Base-by-base conservation (phyloP, 2,329 filamentous ascomycete genomes). In the Arthrobotrys pseudoclavata region DNA sequence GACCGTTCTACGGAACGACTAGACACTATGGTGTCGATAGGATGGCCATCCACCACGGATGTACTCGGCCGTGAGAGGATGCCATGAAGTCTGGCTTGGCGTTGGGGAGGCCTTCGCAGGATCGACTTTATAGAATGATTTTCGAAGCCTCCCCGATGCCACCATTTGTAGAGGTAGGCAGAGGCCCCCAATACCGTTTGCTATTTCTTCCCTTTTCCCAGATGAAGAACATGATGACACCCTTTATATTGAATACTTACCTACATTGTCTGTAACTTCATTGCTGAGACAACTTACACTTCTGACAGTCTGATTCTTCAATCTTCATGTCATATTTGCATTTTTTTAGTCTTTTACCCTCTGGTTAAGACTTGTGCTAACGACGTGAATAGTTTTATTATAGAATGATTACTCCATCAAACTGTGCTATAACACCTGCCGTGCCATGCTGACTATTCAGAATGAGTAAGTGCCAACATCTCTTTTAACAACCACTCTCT, bases 251-350 rank as follows among this genome's bases (percentile, higher is more conserved):
- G 72, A 76, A 76, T 76, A 76, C 72, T 76, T 76, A 76, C 72
- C 72, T 76, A 76, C 72, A 76, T 76, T 76, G 72, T 76, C 72
- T 76, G 72, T 42, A 76, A 76, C 61, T 61, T 62, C 66, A 76
- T 76, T 76, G 72, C 66, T 76, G 72, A 76, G 24, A 76, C 57
- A 76, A 57, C 29, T 24, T 40, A 76, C 72, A 74, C 71, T 76
- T 76, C 72, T 76, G 72, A 76, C 72, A 76, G 72, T 76, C 72
- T 76, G 72, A 76, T 76, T 76, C 72, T 76, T 70, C 31, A 13
- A 5, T 34, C 4, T 22, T 53, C 31, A 31, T 34, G 20, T 72
- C 50, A 6, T 18, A 12, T 37, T 9, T 69, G 66, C 66, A 50
- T 61, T 13, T 45, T n/a, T 34, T 15, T 53, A 20, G 4, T 15